These are phyloP conservation scores for Aspergillus aculeatinus DNA, from an alignment of 2,329 filamentous ascomycete genomes.

Conservation along the genomic window DNA sequence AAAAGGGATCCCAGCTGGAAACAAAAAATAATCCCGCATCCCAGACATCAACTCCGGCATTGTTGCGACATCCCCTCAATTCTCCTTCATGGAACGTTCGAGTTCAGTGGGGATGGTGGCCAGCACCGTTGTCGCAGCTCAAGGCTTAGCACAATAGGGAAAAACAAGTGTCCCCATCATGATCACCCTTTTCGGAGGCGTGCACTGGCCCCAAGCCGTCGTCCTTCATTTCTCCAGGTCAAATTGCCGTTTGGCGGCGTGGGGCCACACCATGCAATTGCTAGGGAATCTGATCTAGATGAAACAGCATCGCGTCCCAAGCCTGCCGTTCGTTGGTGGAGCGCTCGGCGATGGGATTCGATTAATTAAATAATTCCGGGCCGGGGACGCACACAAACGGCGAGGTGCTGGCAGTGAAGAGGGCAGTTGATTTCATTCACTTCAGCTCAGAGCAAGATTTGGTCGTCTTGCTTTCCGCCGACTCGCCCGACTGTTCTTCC, in stretches of 20 bases:
- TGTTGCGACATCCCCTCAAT: neutral
- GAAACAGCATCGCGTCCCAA: slow-evolving; percentile 5
- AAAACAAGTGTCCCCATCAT: slow-evolving; percentile 2
- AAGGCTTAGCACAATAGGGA: slow-evolving; percentile 5
- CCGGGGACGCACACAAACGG: slow-evolving; percentile 3
- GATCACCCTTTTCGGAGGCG: neutral
- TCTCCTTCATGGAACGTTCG: neutral
- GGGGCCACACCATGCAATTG: slow-evolving; percentile 7
- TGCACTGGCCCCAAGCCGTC: slow-evolving; percentile 5
- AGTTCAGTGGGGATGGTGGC: neutral
- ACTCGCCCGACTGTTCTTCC: neutral
- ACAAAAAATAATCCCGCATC: neutral
- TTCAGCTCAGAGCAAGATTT: neutral
- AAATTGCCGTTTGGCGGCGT: slow-evolving; percentile 1
- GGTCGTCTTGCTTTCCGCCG: neutral
- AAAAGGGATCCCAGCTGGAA: neutral
- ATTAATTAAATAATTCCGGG: slow-evolving; percentile 8
- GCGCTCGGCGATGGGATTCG: neutral
- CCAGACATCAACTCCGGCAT: neutral
- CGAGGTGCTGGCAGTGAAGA: neutral
- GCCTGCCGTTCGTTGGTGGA: slow-evolving; percentile 10
- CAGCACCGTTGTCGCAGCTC: slow-evolving; percentile 2
- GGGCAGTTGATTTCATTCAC: neutral
- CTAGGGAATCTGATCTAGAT: slow-evolving; percentile 5
- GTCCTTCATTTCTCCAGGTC: slow-evolving; percentile 8